Conservation (phyloP, 495 filamentous ascomycete species). For the Penicillium desertorum region DNA sequence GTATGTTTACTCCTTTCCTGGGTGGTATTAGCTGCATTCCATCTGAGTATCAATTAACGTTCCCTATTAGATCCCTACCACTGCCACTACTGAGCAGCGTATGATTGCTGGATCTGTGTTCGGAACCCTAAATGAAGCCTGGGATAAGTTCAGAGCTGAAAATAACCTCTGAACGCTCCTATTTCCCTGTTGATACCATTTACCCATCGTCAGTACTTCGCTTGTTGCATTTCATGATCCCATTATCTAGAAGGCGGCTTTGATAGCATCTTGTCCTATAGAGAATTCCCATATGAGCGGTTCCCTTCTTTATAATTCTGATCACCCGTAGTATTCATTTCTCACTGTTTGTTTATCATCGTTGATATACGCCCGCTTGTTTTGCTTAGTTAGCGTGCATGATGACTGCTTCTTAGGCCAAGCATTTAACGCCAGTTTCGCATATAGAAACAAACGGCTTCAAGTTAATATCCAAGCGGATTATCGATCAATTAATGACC, state of each 20-base stretch:
- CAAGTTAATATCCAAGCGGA: no score
- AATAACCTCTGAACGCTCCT: constrained; percentile 53
- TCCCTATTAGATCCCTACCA: constrained; percentile 67
- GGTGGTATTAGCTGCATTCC: background rate
- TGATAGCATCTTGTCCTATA: constrained; percentile 2
- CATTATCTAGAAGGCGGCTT: constrained; percentile 3
- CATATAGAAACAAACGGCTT: no score
- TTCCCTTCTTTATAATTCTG: background rate
- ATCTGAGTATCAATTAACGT: constrained; percentile 4
- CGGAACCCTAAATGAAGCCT: constrained; percentile 90
- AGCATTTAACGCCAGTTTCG: background rate
- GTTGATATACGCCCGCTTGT: background rate
- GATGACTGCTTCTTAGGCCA: background rate
- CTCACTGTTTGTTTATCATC: background rate
- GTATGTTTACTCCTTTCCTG: constrained; percentile 51
- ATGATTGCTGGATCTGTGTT: constrained; percentile 94
- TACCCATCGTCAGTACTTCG: constrained; percentile 1
- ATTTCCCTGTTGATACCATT: constrained; percentile 12
- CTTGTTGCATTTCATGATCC: constrained; percentile 11
- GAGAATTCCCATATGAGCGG: background rate
- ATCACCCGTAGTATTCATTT: background rate
- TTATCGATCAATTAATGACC: no score
- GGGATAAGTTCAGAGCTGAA: constrained; percentile 95
- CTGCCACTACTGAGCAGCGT: constrained; percentile 87
- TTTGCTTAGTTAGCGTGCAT: background rate